A percentile compares a stretch with the other conserved stretches of the same genome.
phyloP scores from a whole-genome alignment of 148 eudicot genomes.

The Camellia lanceoleosa region DNA sequence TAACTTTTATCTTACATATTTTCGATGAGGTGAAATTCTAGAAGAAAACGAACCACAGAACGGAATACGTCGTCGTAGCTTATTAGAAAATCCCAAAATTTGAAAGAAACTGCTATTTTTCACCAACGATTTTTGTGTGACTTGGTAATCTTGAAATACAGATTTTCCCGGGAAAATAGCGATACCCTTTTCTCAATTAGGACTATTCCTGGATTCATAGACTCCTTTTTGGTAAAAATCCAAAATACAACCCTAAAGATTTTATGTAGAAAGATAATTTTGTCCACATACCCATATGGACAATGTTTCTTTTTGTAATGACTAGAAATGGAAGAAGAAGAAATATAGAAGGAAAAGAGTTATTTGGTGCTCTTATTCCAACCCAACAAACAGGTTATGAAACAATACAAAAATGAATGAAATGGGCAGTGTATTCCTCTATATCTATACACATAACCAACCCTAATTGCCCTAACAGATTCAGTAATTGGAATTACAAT shows the following conservation, averaged over 20 bases:
- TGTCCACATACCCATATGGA: constrained; percentile 10
- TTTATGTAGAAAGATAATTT: neutral
- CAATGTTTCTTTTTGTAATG: neutral
- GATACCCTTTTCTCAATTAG: neutral
- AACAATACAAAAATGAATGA: too few species aligned
- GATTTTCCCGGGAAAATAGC: neutral
- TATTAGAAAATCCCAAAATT: neutral
- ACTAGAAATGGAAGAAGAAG: too few species aligned
- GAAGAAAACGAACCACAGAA: neutral
- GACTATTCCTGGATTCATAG: neutral
- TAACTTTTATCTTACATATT: too few species aligned
- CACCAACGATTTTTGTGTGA: neutral
- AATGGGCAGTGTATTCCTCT: too few species aligned
- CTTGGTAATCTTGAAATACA: neutral
- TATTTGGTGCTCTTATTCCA: too few species aligned
- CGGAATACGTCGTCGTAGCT: neutral
- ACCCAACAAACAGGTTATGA: too few species aligned
- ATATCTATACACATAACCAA: too few species aligned
- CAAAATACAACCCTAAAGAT: neutral
- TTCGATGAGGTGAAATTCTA: neutral
- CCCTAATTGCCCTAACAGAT: too few species aligned
- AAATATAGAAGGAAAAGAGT: too few species aligned
- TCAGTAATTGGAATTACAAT: too few species aligned
- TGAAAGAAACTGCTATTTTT: neutral
- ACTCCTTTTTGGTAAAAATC: neutral